Evolutionary conservation across 2,329 filamentous ascomycete species (phyloP), one percentile per base, ranked within the genome.

Genomic region (Botrytis byssoidea): DNA sequence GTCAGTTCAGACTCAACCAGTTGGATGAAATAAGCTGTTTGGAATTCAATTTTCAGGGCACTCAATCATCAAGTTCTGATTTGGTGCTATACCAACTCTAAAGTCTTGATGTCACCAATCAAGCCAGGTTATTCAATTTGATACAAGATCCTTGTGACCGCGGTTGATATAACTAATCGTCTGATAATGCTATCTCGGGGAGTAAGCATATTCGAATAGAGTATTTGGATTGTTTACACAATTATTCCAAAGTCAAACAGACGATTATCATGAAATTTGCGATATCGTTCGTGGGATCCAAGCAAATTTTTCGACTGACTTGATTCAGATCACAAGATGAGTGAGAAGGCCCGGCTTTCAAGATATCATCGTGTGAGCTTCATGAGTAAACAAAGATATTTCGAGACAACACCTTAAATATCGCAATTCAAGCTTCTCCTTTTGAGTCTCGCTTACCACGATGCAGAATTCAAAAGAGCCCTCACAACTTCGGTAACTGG

Each of bases 241-340:
- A 6, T 7, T n/a, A 5, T 0, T 25, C 12, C 4, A n/a, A 6
- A n/a, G 2, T 10, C 25, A 55, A 55, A 16, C 5, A n/a, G 25
- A n/a, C 12, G 2, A n/a, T 55, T 12, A 46, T 46, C 44, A 46
- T 46, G 44, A 46, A 46, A 2, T 6, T 8, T 46, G 16, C 7
- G 29, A 35, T 35, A 10, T 22, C 16, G 7, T 35, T 59, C 18
- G 18, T 59, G 8, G 4, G 35, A 40, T 40, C 12, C 40, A 40
- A 14, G 40, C 40, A 40, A 14, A 40, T 40, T 40, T 14, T 14
- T 2, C 14, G 40, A 40, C 7, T n/a, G 22, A 40, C 22, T 12
- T n/a, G 0, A 40, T 8, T 40, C 22, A 25, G 7, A 25, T 25
- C 25, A 40, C 35, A n/a, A 25, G 16, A 16, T 5, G 22, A 25